Evolutionary conservation across 495 filamentous ascomycete genomes (phyloP).

Genomic region (Trichocladium uniseriatum): DNA sequence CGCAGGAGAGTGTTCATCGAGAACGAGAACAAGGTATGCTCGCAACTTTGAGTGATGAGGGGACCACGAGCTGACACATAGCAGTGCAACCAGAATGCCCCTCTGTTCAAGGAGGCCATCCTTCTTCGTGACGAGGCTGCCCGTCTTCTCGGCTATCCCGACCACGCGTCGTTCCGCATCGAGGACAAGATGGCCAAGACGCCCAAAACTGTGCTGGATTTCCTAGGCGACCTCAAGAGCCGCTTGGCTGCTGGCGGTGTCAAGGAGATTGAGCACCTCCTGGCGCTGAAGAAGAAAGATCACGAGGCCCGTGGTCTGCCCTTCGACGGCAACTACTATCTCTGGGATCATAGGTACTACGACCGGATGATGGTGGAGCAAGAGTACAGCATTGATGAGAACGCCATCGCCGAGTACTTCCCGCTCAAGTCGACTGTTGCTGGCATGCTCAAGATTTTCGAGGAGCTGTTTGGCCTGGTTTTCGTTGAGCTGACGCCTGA

Average conservation of each 20-base stretch:
- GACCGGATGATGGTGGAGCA: slow-evolving; percentile 87
- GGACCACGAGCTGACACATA: neutral
- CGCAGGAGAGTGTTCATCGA: slow-evolving; percentile 47
- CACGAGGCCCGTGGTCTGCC: slow-evolving; percentile 44
- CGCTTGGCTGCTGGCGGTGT: slow-evolving; percentile 67
- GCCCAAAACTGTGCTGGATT: slow-evolving; percentile 72
- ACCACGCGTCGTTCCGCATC: slow-evolving; percentile 84
- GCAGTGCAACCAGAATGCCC: slow-evolving; percentile 70
- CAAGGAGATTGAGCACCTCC: slow-evolving; percentile 63
- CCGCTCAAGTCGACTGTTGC: slow-evolving; percentile 73
- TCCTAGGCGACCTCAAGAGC: slow-evolving; percentile 69
- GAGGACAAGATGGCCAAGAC: slow-evolving; percentile 98
- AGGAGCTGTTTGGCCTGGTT: slow-evolving; percentile 80
- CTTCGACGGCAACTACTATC: slow-evolving; percentile 69
- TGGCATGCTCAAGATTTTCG: slow-evolving; percentile 92
- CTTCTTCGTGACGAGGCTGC: slow-evolving; percentile 88
- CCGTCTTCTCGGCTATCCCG: slow-evolving; percentile 79
- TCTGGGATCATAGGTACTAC: slow-evolving; percentile 82
- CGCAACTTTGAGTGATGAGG: neutral
- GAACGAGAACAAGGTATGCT: slow-evolving; percentile 48
- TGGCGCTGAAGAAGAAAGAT: slow-evolving; percentile 74
- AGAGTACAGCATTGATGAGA: slow-evolving; percentile 80
- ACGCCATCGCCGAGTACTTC: slow-evolving; percentile 90
- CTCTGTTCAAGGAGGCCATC: slow-evolving; percentile 79
- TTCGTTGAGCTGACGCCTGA: slow-evolving; percentile 68